Evolutionary conservation across 2,329 filamentous ascomycete species (phyloP), one percentile per base, ranked within the genome.

Genomic region (Dactylellina haptotyla): DNA sequence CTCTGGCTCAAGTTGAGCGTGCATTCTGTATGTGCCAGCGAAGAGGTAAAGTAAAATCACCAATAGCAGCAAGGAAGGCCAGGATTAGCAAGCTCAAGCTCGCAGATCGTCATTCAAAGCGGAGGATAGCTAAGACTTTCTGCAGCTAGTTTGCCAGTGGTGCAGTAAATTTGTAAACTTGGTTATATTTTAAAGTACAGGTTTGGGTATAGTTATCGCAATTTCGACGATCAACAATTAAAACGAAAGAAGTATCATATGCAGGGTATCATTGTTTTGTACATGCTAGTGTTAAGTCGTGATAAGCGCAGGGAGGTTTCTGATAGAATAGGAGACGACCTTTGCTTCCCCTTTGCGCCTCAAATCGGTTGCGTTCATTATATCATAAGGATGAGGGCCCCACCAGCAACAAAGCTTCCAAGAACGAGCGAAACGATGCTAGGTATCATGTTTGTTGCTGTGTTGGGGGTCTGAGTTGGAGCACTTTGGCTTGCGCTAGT

Each of bases 391-490:
- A 71, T 57, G 8, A 71, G 32, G 18, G 66, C 66, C 14, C 57
- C 39, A 6, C 66, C 67, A n/a, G 67, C 59, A 30, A 65, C 23
- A 58, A 72, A 72, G 37, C 67, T 61, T 4, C 67, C 67, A 53
- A 72, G 1, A 26, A 72, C 30, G 9, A 72, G 30, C 12, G 67
- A 64, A 20, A 65, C 26, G 46, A 65, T 18, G 45, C 59, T 72
- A 5, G 67, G 67, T 16, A 72, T 65, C 59, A 61, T 46, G 10
- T 72, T 26, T 39, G 59, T 53, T 45, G 59, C 67, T 2, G 37
- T 48, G 59, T 57, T 72, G 10, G 67, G 67, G 20, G 67, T 65
- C 20, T 54, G 37, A 28, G 59, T 59, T 28, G 67, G 59, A 23
- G 67, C 45, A n/a, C 37, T 72, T 20, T 61, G 59, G 16, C 51